These are phyloP conservation scores for Knufia fluminis DNA, from an alignment of 2,329 filamentous ascomycete species.

Conservation along the genomic window DNA sequence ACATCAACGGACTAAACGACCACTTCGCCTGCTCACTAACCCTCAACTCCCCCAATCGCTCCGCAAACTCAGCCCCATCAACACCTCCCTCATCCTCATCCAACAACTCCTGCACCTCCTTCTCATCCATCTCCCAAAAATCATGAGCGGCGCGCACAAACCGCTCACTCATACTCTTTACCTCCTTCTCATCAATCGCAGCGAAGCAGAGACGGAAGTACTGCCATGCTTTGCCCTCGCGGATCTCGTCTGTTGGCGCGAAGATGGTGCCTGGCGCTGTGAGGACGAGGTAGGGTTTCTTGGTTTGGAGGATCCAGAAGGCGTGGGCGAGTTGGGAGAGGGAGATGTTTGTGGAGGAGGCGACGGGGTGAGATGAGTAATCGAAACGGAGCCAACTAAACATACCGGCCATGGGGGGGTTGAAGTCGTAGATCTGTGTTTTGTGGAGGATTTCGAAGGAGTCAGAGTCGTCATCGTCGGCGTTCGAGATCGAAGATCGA, in stretches of 20 bases:
- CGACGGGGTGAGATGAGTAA: conserved; percentile 52
- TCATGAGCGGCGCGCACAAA: conserved; percentile 60
- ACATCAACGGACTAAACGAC: conserved; percentile 1
- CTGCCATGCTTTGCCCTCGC: conserved; percentile 52
- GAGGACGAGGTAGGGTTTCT: conserved; percentile 60
- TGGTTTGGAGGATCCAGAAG: conserved; percentile 63
- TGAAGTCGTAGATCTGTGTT: conserved; percentile 63
- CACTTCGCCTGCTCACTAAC: neutral
- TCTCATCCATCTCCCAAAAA: conserved; percentile 66
- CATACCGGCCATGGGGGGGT: conserved; percentile 81
- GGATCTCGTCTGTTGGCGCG: conserved; percentile 54
- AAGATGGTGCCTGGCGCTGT: conserved; percentile 66
- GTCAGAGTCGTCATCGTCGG: conserved; percentile 31
- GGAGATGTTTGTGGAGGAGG: conserved; percentile 57
- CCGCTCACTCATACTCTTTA: conserved; percentile 52
- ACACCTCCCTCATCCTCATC: conserved; percentile 30
- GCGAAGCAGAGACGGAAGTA: conserved; percentile 78
- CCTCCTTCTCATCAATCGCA: conserved; percentile 62
- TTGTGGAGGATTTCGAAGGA: conserved; percentile 72
- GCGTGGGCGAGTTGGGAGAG: conserved; percentile 51
- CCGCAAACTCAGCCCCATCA: neutral
- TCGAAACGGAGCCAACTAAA: conserved; percentile 74
- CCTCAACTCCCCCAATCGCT: neutral
- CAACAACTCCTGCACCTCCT: conserved; percentile 54
- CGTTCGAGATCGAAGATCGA: conserved; percentile 16